phyloP scores from a whole-genome alignment of 2,329 filamentous ascomycete genomes.

The Claviceps spartinae region DNA sequence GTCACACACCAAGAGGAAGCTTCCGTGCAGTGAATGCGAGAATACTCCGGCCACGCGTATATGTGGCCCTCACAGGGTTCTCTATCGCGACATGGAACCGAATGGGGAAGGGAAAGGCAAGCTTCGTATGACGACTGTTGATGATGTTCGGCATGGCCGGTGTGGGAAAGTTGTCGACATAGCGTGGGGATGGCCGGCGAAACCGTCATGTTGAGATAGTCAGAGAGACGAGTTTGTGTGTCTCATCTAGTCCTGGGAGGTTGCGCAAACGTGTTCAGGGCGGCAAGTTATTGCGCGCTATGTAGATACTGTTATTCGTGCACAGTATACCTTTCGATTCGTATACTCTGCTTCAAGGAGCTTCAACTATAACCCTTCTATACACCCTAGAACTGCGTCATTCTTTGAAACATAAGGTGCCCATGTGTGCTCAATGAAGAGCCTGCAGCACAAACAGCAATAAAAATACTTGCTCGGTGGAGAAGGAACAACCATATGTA shows the following conservation, averaged over 20 bases:
- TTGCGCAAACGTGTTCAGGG: no score
- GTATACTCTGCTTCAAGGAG: no score
- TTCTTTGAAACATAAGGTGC: neutral
- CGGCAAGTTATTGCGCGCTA: no score
- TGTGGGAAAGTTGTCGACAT: neutral
- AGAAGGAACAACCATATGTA: no score
- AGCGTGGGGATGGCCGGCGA: neutral
- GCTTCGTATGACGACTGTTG: slow-evolving; percentile 1
- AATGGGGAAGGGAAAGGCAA: neutral
- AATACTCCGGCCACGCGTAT: neutral
- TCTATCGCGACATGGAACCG: slow-evolving; percentile 1
- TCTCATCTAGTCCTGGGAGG: no score
- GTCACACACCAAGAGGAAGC: neutral
- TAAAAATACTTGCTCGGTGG: no score
- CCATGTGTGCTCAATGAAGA: neutral
- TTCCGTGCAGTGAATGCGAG: neutral
- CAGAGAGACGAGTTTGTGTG: no score
- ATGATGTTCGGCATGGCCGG: neutral
- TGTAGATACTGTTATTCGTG: no score
- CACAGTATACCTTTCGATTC: no score
- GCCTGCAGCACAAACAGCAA: neutral
- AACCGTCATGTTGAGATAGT: no score
- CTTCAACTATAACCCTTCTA: no score
- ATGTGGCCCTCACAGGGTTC: neutral
- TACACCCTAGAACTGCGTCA: neutral